Base-by-base conservation (phyloP, 306 rosid genomes). In the Prunus padus region DNA sequence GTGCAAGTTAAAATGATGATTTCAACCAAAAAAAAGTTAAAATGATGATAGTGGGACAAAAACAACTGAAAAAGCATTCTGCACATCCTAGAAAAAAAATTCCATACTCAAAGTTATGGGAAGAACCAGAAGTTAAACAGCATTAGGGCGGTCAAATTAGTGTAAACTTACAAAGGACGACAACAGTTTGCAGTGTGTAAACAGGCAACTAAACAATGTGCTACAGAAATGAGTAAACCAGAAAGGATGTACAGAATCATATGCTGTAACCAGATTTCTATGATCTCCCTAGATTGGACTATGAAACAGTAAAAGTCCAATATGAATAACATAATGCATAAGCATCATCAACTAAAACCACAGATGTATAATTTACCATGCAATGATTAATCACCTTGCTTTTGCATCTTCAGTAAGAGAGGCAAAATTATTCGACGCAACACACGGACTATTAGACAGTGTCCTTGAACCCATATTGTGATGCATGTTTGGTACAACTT, bases 391-490 rank as follows among this genome's bases (percentile, higher is more conserved):
- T 91, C 88, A 95, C 98, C 98, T 95, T 79, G 84, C 78, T 89
- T 87, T 95, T 73, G 80, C 88, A 84, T 76, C 89, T 70, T 92
- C 97, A 65, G 92, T 68, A 76, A 87, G 88, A 67, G 93, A 87
- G 70, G 93, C 71, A 84, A 92, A 84, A 84, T 84, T 79, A 82
- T 81, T 80, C 11, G 96, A 79, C 79, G 92, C 83, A 84, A 76
- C 85, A 82, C 81, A 73, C 49, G 75, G 87, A 87, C 85, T 86
- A 76, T 75, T 84, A 75, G 82, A 81, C 65, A 73, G 76, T 28
- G 78, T 84, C 74, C 87, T 83, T 69, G 75, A 69, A 83, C 87
- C 89, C 67, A 72, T 82, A 74, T 71, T 69, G 54, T 84, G 89
- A 73, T 89, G 80, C 83, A 76, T 67, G 72, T 28, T 75, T 66